Conservation (phyloP, 495 filamentous ascomycete genomes). For the Pseudevernia furfuracea region DNA sequence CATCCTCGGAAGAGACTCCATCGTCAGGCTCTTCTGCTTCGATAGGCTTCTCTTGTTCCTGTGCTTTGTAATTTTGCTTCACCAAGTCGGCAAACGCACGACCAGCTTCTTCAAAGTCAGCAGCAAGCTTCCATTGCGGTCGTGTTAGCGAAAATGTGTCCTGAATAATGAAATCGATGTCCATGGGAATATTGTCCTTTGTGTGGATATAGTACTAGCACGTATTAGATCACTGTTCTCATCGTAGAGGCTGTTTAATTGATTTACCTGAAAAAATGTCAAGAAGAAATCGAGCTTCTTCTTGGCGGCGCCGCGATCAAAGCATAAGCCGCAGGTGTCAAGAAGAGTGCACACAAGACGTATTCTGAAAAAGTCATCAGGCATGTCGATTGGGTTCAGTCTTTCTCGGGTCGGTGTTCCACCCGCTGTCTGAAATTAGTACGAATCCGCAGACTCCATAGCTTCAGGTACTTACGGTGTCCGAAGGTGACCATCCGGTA, state of each 20-base stretch:
- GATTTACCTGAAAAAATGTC: conserved; percentile 73
- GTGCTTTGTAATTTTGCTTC: conserved; percentile 75
- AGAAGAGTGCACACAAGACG: conserved; percentile 81
- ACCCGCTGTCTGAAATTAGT: conserved; percentile 39
- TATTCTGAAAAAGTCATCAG: conserved; percentile 93
- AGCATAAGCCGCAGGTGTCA: conserved; percentile 94
- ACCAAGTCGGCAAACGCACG: conserved; percentile 80
- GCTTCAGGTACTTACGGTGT: conserved; percentile 50
- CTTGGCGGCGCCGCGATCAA: conserved; percentile 83
- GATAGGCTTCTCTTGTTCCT: conserved; percentile 54
- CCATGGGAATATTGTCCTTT: conserved; percentile 93
- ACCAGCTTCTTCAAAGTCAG: conserved; percentile 73
- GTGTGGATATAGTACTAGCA: conserved; percentile 83
- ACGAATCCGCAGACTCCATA: not conserved
- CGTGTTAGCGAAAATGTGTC: conserved; percentile 78
- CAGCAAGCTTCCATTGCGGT: conserved; percentile 84
- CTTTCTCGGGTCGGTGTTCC: conserved; percentile 75
- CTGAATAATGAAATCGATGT: conserved; percentile 93
- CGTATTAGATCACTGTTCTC: conserved; percentile 22
- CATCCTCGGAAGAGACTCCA: conserved; percentile 57
- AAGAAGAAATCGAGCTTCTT: conserved; percentile 99
- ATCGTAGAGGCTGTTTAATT: not conserved
- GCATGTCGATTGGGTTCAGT: conserved; percentile 67
- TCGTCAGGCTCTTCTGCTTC: conserved; percentile 66
- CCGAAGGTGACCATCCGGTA: conserved; percentile 92